These are phyloP conservation scores for Phaeodactylum tricornutum DNA, from an alignment of 108 stramenopile species.

Conservation along the genomic window DNA sequence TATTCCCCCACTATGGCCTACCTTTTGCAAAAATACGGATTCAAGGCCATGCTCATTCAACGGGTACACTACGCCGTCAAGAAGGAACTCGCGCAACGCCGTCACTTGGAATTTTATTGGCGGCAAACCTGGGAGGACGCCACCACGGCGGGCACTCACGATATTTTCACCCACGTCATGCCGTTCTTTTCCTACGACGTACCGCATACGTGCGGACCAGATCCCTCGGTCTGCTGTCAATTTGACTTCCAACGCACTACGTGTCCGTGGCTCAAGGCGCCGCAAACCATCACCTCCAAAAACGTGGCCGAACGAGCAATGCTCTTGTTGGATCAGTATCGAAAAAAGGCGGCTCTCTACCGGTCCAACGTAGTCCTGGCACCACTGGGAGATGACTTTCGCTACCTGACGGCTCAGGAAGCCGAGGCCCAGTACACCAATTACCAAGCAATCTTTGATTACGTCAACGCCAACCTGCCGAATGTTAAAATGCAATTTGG, in stretches of 20 bases:
- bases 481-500: slow-evolving; percentile 44
- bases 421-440: slow-evolving; percentile 38
- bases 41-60: slow-evolving; percentile 52
- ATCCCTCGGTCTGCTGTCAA: slow-evolving; percentile 46
- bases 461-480: slow-evolving; percentile 38
- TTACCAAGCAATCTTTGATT: slow-evolving; percentile 40
- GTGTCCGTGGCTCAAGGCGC: slow-evolving; percentile 39
- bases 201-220: slow-evolving; percentile 57
- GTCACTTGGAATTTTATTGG: slow-evolving; percentile 55
- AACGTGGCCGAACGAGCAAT: slow-evolving; percentile 35
- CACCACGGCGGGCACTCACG: slow-evolving; percentile 23
- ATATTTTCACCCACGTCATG: slow-evolving; percentile 57
- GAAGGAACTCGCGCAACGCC: slow-evolving; percentile 41
- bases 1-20: slow-evolving; percentile 55
- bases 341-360: slow-evolving; percentile 46
- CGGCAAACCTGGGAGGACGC: slow-evolving; percentile 45
- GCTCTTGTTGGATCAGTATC: slow-evolving; percentile 45
- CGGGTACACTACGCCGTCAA: slow-evolving; percentile 62
- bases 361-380: slow-evolving; percentile 35
- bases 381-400: slow-evolving; percentile 59
- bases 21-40: slow-evolving; percentile 32
- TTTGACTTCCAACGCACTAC: slow-evolving; percentile 35
- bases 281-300: slow-evolving; percentile 11
- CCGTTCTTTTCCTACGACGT: slow-evolving; percentile 58
- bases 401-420: slow-evolving; percentile 28